Conservation (phyloP, 805 yeast species). For the Pichia cabralensis region DNA sequence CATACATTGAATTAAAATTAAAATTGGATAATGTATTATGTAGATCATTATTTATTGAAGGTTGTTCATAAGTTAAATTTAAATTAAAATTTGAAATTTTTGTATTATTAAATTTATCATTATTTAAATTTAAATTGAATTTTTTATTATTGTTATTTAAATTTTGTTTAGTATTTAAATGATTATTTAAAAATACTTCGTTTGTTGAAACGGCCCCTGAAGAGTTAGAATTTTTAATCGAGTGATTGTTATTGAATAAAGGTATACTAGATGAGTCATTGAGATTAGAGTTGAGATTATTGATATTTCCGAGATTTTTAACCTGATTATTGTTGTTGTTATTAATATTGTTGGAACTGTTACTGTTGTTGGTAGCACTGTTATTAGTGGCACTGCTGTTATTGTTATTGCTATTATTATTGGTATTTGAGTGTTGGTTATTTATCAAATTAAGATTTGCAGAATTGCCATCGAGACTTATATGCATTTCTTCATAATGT, state of each 20-base stretch:
- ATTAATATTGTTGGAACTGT: neutral
- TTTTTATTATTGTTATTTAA: conserved; percentile 4
- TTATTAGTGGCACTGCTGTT: conserved; percentile 30
- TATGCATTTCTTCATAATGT: conserved; percentile 96
- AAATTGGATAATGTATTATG: conserved; percentile 14
- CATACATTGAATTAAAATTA: conserved; percentile 13
- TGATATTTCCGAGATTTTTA: too few species aligned
- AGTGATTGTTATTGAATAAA: conserved; percentile 18
- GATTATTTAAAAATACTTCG: conserved; percentile 62
- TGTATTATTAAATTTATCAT: conserved; percentile 1
- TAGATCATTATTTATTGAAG: too few species aligned
- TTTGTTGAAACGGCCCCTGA: conserved; percentile 89
- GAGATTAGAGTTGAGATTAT: neutral
- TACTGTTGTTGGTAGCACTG: conserved; percentile 79
- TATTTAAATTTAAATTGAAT: conserved; percentile 6
- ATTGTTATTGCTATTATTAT: conserved; percentile 14
- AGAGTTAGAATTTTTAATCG: conserved; percentile 38
- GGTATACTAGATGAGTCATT: neutral
- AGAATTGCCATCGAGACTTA: conserved; percentile 49
- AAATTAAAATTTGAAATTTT: conserved; percentile 8
- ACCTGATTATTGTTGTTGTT: neutral
- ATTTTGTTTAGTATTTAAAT: conserved; percentile 9
- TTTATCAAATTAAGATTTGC: conserved; percentile 17
- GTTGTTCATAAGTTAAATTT: conserved; percentile 4
- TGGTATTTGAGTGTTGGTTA: neutral